Evolutionary conservation across 495 filamentous ascomycete genomes (phyloP).

Genomic region (Chaetomium fimeti): DNA sequence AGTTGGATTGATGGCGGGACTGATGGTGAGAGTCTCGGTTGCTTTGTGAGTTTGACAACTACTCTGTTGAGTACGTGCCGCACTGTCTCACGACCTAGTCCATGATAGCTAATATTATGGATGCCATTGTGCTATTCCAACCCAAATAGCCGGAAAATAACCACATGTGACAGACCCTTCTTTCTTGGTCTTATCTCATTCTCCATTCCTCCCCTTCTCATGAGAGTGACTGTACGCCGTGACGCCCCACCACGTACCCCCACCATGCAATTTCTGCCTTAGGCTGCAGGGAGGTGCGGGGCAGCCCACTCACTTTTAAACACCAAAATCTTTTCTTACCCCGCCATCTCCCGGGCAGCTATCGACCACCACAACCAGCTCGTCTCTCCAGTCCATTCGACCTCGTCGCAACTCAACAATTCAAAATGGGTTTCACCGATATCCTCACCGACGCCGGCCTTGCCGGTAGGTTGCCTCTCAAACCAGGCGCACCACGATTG

Average conservation of each 20-base stretch:
- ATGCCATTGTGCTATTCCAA: too few relatives aligned
- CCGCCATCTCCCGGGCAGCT: slow-evolving; percentile 26
- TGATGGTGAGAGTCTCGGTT: background rate
- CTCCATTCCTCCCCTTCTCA: too few relatives aligned
- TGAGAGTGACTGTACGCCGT: too few relatives aligned
- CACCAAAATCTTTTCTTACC: slow-evolving; percentile 29
- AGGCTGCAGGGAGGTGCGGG: slow-evolving; percentile 15
- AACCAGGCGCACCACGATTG: background rate
- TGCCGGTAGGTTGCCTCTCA: slow-evolving; percentile 59
- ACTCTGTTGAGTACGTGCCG: too few relatives aligned
- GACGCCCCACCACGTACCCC: too few relatives aligned
- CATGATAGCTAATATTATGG: too few relatives aligned
- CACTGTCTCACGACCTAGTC: too few relatives aligned
- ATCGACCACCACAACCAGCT: slow-evolving; percentile 19
- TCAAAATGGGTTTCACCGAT: slow-evolving; percentile 90
- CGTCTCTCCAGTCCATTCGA: slow-evolving; percentile 10
- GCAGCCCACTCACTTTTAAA: slow-evolving; percentile 12
- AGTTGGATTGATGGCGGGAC: slow-evolving; percentile 24
- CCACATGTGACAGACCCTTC: too few relatives aligned
- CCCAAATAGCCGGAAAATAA: too few relatives aligned
- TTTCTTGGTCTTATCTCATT: too few relatives aligned
- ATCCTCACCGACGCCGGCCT: slow-evolving; percentile 84
- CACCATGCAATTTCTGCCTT: slow-evolving; percentile 16
- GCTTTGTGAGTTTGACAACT: background rate
- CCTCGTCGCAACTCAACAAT: slow-evolving; percentile 15